Evolutionary conservation across 371 early-diverging fungal species (phyloP).

Genomic region (Capillidium rhysosporum): DNA sequence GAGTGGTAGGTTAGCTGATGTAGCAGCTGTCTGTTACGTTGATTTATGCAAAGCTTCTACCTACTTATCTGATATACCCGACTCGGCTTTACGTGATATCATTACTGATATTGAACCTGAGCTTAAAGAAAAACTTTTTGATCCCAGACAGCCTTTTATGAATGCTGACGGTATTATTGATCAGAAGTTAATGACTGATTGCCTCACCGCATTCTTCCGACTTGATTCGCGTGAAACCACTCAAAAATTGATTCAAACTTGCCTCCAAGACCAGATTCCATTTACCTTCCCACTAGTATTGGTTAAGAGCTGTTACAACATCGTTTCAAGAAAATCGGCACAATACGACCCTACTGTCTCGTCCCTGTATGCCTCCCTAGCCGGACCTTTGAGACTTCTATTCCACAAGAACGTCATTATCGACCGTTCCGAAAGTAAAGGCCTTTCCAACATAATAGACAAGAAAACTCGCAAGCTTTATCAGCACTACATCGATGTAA

Average conservation of each 20-base stretch:
- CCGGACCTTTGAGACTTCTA: conserved; percentile 38
- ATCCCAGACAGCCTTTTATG: conserved; percentile 28
- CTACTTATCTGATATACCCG: conserved; percentile 38
- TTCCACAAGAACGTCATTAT: conserved; percentile 16
- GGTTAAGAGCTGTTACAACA: conserved; percentile 47
- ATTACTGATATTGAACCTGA: conserved; percentile 58
- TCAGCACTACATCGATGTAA: conserved; percentile 22
- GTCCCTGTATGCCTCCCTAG: conserved; percentile 37
- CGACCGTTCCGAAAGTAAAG: conserved; percentile 3
- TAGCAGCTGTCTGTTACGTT: conserved; percentile 52
- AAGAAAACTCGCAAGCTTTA: conserved; percentile 11
- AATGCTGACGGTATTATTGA: conserved; percentile 30
- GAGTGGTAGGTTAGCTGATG: conserved; percentile 38
- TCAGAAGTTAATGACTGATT: conserved; percentile 45
- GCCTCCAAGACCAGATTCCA: conserved; percentile 42
- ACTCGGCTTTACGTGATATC: conserved; percentile 36
- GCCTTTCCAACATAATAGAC: conserved; percentile 6
- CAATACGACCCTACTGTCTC: conserved; percentile 60
- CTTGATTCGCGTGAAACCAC: conserved; percentile 45
- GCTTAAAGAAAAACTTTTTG: conserved; percentile 44
- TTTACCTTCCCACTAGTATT: conserved; percentile 48
- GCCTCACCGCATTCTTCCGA: conserved; percentile 51
- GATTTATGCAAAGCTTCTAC: conserved; percentile 63
- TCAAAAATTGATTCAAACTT: conserved; percentile 39
- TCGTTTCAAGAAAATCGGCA: conserved; percentile 41